These are phyloP conservation scores for Diaporthe australafricana DNA, from an alignment of 2,329 filamentous ascomycete genomes.

Conservation along the genomic window DNA sequence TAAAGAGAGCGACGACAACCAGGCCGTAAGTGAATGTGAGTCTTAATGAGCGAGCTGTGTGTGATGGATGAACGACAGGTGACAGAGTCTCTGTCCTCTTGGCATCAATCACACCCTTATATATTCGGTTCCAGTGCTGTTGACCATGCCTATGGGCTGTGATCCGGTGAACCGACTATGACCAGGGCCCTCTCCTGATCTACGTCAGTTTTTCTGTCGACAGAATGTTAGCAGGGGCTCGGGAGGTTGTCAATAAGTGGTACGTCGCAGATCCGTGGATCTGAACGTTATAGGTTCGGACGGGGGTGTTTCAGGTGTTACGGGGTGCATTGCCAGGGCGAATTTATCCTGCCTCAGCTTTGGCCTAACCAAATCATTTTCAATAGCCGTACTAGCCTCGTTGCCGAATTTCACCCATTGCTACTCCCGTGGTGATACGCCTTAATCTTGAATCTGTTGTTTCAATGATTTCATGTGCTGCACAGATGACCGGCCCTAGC, in stretches of 20 bases:
- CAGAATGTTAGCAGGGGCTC: not conserved
- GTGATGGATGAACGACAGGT: not conserved
- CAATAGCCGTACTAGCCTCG: too few relatives aligned
- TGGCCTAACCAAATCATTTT: too few relatives aligned
- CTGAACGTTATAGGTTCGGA: not conserved
- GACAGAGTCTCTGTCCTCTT: not conserved
- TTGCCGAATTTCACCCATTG: too few relatives aligned
- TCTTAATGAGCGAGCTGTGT: not conserved
- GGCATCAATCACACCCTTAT: conserved; percentile 17
- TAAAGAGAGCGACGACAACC: conserved; percentile 24
- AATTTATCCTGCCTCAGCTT: conserved; percentile 21
- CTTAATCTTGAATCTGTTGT: too few relatives aligned
- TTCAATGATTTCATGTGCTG: too few relatives aligned
- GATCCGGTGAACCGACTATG: not conserved
- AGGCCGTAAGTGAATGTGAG: conserved; percentile 16
- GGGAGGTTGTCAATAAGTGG: not conserved
- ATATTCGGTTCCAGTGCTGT: not conserved
- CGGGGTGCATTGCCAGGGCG: too few relatives aligned
- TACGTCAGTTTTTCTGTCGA: not conserved
- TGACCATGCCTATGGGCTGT: not conserved
- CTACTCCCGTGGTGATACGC: too few relatives aligned
- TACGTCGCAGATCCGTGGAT: conserved; percentile 32
- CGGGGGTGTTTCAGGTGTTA: not conserved
- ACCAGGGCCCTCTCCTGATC: not conserved
- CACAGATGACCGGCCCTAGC: too few relatives aligned